Conservation (phyloP, 2,329 filamentous ascomycete genomes). For the Fragosphaeria purpurea region DNA sequence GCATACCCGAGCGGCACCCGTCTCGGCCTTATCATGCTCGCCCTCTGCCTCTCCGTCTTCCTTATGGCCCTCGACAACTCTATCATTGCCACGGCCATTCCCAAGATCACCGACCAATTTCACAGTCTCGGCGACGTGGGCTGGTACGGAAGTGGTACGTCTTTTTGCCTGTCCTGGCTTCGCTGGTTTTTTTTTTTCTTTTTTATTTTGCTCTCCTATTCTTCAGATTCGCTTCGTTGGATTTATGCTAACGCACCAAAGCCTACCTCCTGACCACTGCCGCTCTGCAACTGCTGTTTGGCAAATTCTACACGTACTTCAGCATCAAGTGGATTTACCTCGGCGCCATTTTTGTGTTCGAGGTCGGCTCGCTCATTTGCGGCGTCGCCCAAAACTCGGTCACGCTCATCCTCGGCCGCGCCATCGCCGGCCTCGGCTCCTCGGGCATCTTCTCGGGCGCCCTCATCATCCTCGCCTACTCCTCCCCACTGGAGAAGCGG, state of each 20-base stretch:
- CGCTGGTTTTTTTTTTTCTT: neutral
- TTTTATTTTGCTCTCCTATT: neutral
- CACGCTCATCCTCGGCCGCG: conserved; percentile 16
- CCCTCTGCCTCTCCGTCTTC: conserved; percentile 34
- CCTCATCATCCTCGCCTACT: conserved; percentile 22
- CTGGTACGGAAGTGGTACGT: conserved; percentile 28
- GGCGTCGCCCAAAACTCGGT: conserved; percentile 14
- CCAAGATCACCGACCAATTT: conserved; percentile 25
- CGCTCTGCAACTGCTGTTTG: conserved; percentile 22
- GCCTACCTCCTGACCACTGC: conserved; percentile 26
- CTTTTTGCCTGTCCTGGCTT: neutral
- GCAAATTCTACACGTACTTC: conserved; percentile 28
- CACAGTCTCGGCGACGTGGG: conserved; percentile 29
- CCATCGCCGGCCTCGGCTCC: conserved; percentile 21
- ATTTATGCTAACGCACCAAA: conserved; percentile 4
- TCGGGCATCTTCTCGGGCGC: conserved; percentile 30
- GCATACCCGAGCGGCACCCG: conserved; percentile 28
- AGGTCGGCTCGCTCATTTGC: conserved; percentile 27
- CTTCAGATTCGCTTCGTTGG: neutral
- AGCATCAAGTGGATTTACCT: conserved; percentile 25
- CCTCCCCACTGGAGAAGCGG: conserved; percentile 12
- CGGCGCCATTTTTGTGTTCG: conserved; percentile 24
- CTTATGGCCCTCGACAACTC: conserved; percentile 29
- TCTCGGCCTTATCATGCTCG: conserved; percentile 29
- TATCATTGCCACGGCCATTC: conserved; percentile 26